Base-by-base conservation (phyloP, 305 asterid genomes). In the Withania somnifera region DNA sequence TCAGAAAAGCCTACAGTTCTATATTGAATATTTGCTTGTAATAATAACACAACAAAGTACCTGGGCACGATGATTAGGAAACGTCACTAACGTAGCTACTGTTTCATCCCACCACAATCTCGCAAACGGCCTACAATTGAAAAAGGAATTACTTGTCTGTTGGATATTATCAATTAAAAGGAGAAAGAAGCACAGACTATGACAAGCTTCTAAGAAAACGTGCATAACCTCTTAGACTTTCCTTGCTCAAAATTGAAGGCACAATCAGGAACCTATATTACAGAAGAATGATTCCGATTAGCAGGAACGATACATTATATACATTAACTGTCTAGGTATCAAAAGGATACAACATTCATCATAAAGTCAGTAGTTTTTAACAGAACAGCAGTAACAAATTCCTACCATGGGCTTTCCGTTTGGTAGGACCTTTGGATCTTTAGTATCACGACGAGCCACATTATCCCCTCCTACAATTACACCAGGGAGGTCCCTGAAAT, bases 41-140 rank as follows among this genome's bases (percentile, higher is more conserved):
- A 73, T 24, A 73, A 26, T 47, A 73, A 66, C 76, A 78, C 85
- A 71, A 81, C 86, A 82, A 79, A 84, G 80, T 78, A 94, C 97
- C 89, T 92, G 91, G 63, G 60, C 58, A 84, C 83, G 91, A 71
- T 14, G 15, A 83, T 89, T 89, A 19, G 98, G 98, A 60, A 84
- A 89, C 77, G 96, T 91, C 86, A 94, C 82, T 71, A 94, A 89
- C 7, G 98, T 94, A 24, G 98, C 89, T 81, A 94, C 91, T 11
- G 95, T 94, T 87, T 94, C 98, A 79, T 92, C 97, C 98, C 98
- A 94, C 98, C 98, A 94, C 83, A 94, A 76, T 81, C 98, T 89
- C 53, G 83, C 92, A 50, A 89, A 91, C 83, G 98, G 93, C 89
- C 98, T 94, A 75, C 81, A 69, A 47, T 57, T 24, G 9, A 6